Evolutionary conservation across 768 basidiomycete species (phyloP).

Genomic region (Lactarius evosmus): DNA sequence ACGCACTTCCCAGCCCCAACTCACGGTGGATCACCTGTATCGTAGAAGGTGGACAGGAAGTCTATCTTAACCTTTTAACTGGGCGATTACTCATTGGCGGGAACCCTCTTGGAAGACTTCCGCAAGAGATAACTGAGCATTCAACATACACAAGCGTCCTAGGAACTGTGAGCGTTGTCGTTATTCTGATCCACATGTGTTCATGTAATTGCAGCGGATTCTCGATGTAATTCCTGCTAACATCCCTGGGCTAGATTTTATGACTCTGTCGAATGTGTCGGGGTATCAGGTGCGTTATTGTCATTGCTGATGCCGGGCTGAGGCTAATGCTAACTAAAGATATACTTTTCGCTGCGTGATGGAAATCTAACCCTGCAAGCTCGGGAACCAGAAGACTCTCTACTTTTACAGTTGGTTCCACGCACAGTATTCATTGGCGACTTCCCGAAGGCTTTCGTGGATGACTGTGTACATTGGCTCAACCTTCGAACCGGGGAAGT

Average conservation of each 20-base stretch:
- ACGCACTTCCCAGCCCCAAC: constrained; percentile 4
- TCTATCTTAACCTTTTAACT: constrained; percentile 5
- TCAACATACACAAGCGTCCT: constrained; percentile 3
- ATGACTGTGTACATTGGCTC: constrained; percentile 39
- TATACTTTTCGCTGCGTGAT: neutral
- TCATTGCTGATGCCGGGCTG: neutral
- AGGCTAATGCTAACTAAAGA: neutral
- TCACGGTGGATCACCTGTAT: constrained; percentile 16
- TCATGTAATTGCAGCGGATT: constrained; percentile 1
- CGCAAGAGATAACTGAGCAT: neutral
- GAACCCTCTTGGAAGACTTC: constrained; percentile 6
- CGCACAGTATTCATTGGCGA: constrained; percentile 32
- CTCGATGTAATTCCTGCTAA: constrained; percentile 8
- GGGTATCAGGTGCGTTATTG: neutral
- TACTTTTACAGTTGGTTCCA: constrained; percentile 36
- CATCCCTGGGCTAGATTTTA: constrained; percentile 7
- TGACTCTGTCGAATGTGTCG: neutral
- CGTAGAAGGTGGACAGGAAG: neutral
- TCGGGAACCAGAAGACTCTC: neutral
- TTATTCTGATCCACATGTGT: neutral
- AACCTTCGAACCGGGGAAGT: constrained; percentile 29
- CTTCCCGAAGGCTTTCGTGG: constrained; percentile 34
- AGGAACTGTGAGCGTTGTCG: neutral
- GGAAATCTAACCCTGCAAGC: constrained; percentile 3
- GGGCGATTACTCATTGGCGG: constrained; percentile 6